Evolutionary conservation across 176 grass and related monocot species (phyloP).

Genomic region (Alopecurus myosuroides): DNA sequence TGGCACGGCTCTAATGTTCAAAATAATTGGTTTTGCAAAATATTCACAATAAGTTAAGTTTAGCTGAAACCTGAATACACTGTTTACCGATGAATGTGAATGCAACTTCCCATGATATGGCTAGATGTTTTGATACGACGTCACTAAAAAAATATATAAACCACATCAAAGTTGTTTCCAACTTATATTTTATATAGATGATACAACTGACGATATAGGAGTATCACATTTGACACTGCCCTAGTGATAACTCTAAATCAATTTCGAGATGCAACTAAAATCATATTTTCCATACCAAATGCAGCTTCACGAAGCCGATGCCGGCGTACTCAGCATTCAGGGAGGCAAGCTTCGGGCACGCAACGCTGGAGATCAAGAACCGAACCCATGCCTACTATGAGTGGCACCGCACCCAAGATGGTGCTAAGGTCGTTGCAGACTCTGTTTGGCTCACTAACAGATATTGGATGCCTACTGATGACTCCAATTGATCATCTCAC

Average conservation of each 20-base stretch:
- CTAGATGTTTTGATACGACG: too few relatives aligned
- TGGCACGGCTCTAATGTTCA: neutral
- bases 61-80: too few relatives aligned
- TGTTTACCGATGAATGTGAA: too few relatives aligned
- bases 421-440: constrained; percentile 52
- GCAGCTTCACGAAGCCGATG: constrained; percentile 53
- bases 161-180: neutral
- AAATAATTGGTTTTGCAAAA: too few relatives aligned
- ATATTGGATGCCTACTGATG: constrained; percentile 34
- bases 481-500: neutral
- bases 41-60: too few relatives aligned
- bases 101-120: too few relatives aligned
- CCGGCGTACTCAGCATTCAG: constrained; percentile 72
- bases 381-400: constrained; percentile 55
- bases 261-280: neutral
- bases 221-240: neutral
- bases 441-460: constrained; percentile 60
- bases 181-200: neutral
- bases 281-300: neutral
- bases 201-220: neutral
- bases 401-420: constrained; percentile 79
- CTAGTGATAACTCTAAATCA: neutral
- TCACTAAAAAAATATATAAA: neutral
- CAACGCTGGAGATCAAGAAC: constrained; percentile 62
- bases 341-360: constrained; percentile 79